Evolutionary conservation across 495 filamentous ascomycete genomes (phyloP), one percentile per base, ranked within the genome.

Genomic region (Cercophora sp.): DNA sequence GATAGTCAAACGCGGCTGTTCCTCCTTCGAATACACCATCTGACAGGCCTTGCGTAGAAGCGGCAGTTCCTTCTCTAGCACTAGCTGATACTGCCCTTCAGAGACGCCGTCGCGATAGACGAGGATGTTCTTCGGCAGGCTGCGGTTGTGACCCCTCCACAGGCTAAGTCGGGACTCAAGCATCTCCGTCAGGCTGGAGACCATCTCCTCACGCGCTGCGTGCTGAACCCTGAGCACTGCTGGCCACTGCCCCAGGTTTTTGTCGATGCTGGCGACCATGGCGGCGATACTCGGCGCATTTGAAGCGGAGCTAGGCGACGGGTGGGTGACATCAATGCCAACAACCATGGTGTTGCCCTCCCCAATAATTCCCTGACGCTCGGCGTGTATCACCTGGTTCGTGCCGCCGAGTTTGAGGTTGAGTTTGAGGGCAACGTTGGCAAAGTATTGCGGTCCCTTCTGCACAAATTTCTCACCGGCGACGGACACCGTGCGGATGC

Each of bases 91-190:
- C 56, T 91, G 85, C 15, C 87, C 82, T 58, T 96, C 91, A 0
- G 85, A 88, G 5, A 95, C 87, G 19, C 91, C 91, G 66, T 95
- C 91, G 25, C 91, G 83, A 68, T 91, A 95, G 20, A 94, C 73
- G 48, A 95, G 67, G 52, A 95, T 85, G 51, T 85, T 85, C 29
- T 78, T 68, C 0, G 91, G 91, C 0, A 81, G 63, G 5, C 63
- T 59, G 5, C 39, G 47, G 15, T 64, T 62, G 24, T 76, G 74
- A 52, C 84, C 77, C 5, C 71, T 64, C 82, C 82, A 94, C 2
- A 80, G 60, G 0, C 61, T 34, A 0, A 95, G 69, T 1, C 85
- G 81, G 2, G 75, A 31, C 72, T 24, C 71, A 54, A 51, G 91
- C 63, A 67, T 89, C 73, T 19, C 63, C 54, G 25, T 79, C 69